Base-by-base conservation (phyloP, 2,329 filamentous ascomycete species). In the Alternaria ethzedia region DNA sequence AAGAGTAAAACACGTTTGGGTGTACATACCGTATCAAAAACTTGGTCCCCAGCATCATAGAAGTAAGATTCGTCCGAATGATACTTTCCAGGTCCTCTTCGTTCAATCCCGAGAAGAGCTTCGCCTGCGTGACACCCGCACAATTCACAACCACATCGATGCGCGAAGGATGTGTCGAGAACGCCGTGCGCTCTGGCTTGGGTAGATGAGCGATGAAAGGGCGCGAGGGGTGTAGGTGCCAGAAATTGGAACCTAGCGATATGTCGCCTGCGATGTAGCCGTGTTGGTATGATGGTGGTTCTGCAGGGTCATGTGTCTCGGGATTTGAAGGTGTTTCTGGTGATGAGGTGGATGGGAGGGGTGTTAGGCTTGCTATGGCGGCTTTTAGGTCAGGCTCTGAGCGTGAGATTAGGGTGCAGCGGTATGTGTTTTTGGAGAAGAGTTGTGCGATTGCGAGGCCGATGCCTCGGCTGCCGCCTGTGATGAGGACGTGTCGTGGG, bases 61-160 rank as follows among this genome's bases (percentile, higher is more conserved):
- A 86, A 56, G 84, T 82, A 2, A 97, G 85, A 77, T 97, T 97
- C 43, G 88, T 91, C 54, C 87, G 82, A 6, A 97, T 73, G 7
- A 93, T 83, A 2, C 82, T 70, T 2, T 87, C 82, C 21, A 93
- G 83, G 3, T 85, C 82, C 0, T 81, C 76, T 0, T 85, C 75
- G 0, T 79, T 72, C 1, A 87, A 88, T 10, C 84, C 82, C 47
- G 87, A 81, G n/a, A 96, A 84, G 1, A 93, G 82, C 0, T 85
- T 86, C 12, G 85, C 85, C 69, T 93, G 89, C 0, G 90, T 85
- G 21, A 94, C 83, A 10, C 93, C 94, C 0, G 93, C 93, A 25
- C 91, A 91, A 75, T 97, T 96, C 67, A 97, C 86, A 1, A 97
- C 86, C 28, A 95, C 72, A 41, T 79, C 75, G 12, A 78, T 70